Evolutionary conservation across 768 basidiomycete species (phyloP), one percentile per base, ranked within the genome.

Genomic region (Suillus fuscotomentosus): DNA sequence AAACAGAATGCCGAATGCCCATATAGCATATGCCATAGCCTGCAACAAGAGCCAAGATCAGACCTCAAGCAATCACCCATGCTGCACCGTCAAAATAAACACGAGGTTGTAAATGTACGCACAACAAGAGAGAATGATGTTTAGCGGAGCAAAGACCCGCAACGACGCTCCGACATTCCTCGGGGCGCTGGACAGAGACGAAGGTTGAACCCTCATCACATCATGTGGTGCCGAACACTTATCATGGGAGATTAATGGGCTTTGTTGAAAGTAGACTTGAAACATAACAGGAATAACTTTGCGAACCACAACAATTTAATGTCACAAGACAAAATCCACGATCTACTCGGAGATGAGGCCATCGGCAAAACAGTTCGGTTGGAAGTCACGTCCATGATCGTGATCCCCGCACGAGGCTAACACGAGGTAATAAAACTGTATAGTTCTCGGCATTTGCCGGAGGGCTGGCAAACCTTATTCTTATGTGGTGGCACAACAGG

Each of bases 401-500:
- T 24, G 24, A 53, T 31, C 15, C 3, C 51, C 51, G 17, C 51
- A 53, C 7, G 50, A 51, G 50, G 24, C 9, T 31, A 17, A 31
- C 27, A 31, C 51, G 51, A 10, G 45, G 11, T 1, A 3, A 27
- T 39, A 8, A 60, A 74, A 72, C 76, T 76, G 54, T 73, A 76
- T 34, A 75, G 75, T 75, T 69, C 31, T 64, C 69, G 75, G 75
- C 22, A 60, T 61, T 1, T 0, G 2, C 76, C 76, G 73, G 7
- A 43, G 34, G 50, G 17, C 54, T 55, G 55, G 60, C 20, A 66
- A 76, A 76, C 76, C 67, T 72, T 76, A 69, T 69, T 62, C 7
- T 43, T 11, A n/a, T 59, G 38, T 24, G 17, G 48, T 27, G 7
- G 15, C 22, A 63, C 62, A 73, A 73, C 53, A 70, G 64, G 55